phyloP scores from a whole-genome alignment of 2,329 filamentous ascomycete species.

The Paecilomyces niveus region DNA sequence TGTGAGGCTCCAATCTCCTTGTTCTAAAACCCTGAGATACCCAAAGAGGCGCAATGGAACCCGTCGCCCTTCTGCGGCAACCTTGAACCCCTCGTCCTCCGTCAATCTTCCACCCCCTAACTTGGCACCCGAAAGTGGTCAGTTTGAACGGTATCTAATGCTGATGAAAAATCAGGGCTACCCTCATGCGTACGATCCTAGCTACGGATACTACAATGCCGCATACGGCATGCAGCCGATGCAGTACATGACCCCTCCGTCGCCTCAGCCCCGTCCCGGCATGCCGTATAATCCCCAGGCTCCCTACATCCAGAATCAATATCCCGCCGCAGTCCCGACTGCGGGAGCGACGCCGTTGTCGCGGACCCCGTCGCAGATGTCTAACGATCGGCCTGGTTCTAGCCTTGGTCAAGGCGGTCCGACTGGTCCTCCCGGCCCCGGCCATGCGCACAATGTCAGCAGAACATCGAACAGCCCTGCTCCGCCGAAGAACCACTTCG shows the following conservation, averaged over 20 bases:
- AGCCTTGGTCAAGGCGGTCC: constrained; percentile 53
- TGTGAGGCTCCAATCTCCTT: constrained; percentile 46
- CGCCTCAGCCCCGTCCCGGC: constrained; percentile 41
- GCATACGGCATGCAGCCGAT: constrained; percentile 34
- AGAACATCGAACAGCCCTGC: constrained; percentile 51
- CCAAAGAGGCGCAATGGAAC: constrained; percentile 23
- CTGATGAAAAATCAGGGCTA: constrained; percentile 58
- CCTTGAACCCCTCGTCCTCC: constrained; percentile 15
- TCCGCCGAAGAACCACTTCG: constrained; percentile 55
- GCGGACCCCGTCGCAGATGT: constrained; percentile 72
- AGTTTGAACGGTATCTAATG: constrained; percentile 69
- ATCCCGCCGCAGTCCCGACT: constrained; percentile 37
- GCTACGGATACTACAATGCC: constrained; percentile 36
- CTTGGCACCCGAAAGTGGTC: constrained; percentile 61
- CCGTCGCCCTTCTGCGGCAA: constrained; percentile 16
- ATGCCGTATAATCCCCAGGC: constrained; percentile 44
- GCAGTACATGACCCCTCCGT: constrained; percentile 37
- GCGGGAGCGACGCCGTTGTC: constrained; percentile 67
- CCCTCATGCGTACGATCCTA: constrained; percentile 46
- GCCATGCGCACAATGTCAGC: constrained; percentile 45
- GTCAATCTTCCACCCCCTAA: constrained; percentile 40
- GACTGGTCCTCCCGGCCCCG: constrained; percentile 43
- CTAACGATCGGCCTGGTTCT: constrained; percentile 58
- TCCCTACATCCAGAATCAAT: constrained; percentile 46
- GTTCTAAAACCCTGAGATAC: constrained; percentile 21